phyloP scores from a whole-genome alignment of 768 basidiomycete species.

The Sutorius australiensis region DNA sequence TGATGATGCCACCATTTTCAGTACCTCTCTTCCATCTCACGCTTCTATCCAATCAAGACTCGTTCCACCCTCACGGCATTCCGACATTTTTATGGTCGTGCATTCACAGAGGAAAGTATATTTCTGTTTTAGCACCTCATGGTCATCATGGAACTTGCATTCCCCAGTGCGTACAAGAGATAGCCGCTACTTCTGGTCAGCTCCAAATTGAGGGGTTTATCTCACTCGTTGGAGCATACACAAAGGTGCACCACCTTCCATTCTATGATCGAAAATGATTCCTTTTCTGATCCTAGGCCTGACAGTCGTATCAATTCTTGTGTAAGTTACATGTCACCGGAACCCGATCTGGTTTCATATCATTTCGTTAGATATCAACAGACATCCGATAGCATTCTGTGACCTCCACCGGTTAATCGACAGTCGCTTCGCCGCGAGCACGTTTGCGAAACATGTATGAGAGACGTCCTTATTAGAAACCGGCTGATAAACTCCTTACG shows the following conservation, averaged over 20 bases:
- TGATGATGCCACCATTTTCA: slow-evolving; percentile 30
- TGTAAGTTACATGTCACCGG: slow-evolving; percentile 47
- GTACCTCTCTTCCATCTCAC: slow-evolving; percentile 9
- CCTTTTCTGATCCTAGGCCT: slow-evolving; percentile 22
- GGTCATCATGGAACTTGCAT: slow-evolving; percentile 15
- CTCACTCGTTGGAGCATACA: slow-evolving; percentile 67
- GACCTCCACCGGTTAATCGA: slow-evolving; percentile 73
- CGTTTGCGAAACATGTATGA: slow-evolving; percentile 71
- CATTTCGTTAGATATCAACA: slow-evolving; percentile 64
- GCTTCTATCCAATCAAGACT: slow-evolving; percentile 46
- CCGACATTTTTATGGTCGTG: slow-evolving; percentile 68
- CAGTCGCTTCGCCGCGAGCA: slow-evolving; percentile 56
- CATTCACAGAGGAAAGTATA: slow-evolving; percentile 59
- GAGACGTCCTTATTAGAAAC: neutral
- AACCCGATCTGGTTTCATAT: slow-evolving; percentile 1
- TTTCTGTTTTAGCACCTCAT: slow-evolving; percentile 5
- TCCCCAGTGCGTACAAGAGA: slow-evolving; percentile 63
- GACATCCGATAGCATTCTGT: slow-evolving; percentile 59
- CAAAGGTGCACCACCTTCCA: slow-evolving; percentile 51
- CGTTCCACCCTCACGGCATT: slow-evolving; percentile 63
- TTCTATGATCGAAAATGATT: slow-evolving; percentile 10
- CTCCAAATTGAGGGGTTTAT: slow-evolving; percentile 78
- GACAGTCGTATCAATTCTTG: slow-evolving; percentile 79
- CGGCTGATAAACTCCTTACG: slow-evolving; percentile 4
- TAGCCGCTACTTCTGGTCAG: slow-evolving; percentile 46